A percentile compares a stretch with the other conserved stretches of the same genome.
Evolutionary conservation across 2,329 filamentous ascomycete species (phyloP).

Genomic region (Penicillium sp.): DNA sequence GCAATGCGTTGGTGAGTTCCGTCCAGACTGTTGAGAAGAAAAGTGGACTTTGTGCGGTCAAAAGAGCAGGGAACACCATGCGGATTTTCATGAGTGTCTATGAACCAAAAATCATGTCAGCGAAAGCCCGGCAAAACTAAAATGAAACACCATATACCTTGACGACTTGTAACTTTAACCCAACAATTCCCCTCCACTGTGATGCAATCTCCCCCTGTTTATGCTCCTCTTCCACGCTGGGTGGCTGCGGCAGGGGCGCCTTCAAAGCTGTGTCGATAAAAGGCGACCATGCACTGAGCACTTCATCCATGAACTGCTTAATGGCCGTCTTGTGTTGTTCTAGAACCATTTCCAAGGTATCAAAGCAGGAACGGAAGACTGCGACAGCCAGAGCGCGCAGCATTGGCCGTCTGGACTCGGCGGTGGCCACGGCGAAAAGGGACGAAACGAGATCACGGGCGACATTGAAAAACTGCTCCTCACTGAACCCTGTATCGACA

Average conservation of each 20-base stretch:
- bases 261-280: conserved; percentile 84
- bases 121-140: neutral
- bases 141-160: conserved; percentile 54
- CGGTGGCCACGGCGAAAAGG: conserved; percentile 78
- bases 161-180: conserved; percentile 89
- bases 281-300: conserved; percentile 79
- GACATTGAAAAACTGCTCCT: conserved; percentile 91
- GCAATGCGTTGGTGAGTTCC: conserved; percentile 73
- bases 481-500: conserved; percentile 88
- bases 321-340: conserved; percentile 86
- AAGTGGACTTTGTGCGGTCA: conserved; percentile 76
- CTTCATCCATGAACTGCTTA: conserved; percentile 84
- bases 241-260: conserved; percentile 64
- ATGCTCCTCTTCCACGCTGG: conserved; percentile 58
- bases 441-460: conserved; percentile 81
- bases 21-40: conserved; percentile 89
- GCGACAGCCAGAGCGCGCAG: conserved; percentile 83
- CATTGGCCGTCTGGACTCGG: conserved; percentile 69
- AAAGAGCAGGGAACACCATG: conserved; percentile 74
- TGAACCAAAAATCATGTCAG: conserved; percentile 18
- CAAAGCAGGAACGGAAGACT: conserved; percentile 88
- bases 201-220: conserved; percentile 58
- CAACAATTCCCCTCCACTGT: conserved; percentile 75
- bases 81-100: conserved; percentile 87
- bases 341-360: conserved; percentile 94